These are phyloP conservation scores for Tardiomyces blankii DNA, from an alignment of 1,139 yeast species.

Conservation along the genomic window DNA sequence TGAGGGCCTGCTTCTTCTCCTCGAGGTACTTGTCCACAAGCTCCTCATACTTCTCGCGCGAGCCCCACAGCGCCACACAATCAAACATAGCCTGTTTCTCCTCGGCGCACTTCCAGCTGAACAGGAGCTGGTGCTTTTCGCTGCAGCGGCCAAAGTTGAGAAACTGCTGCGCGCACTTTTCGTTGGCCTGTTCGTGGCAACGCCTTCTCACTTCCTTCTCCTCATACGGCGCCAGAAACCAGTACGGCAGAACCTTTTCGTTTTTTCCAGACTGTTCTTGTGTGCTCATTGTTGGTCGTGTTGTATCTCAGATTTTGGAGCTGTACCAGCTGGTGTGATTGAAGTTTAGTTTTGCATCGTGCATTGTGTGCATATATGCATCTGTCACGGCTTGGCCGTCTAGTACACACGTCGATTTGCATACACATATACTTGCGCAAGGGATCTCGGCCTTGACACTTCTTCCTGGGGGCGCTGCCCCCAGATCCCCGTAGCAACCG, in stretches of 20 bases:
- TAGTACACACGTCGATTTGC: too few species aligned
- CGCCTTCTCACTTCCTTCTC: slow-evolving; percentile 71
- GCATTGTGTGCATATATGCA: too few species aligned
- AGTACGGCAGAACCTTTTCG: slow-evolving; percentile 36
- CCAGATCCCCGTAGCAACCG: too few species aligned
- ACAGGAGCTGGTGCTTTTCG: slow-evolving; percentile 39
- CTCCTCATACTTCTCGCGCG: slow-evolving; percentile 51
- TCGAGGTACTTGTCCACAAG: slow-evolving; percentile 42
- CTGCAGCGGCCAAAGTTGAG: slow-evolving; percentile 45
- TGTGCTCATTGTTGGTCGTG: too few species aligned
- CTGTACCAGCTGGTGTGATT: too few species aligned
- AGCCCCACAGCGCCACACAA: slow-evolving; percentile 60
- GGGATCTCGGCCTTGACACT: too few species aligned
- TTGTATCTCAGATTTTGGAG: too few species aligned
- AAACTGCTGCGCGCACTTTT: slow-evolving; percentile 58
- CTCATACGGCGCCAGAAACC: slow-evolving; percentile 82
- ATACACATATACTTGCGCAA: too few species aligned
- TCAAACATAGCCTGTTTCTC: slow-evolving; percentile 56
- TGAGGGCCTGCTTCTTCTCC: slow-evolving; percentile 10
- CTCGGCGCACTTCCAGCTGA: slow-evolving; percentile 44
- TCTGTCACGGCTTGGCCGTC: too few species aligned
- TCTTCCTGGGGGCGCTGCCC: too few species aligned
- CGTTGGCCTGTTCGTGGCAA: slow-evolving; percentile 67
- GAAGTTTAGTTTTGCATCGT: too few species aligned
- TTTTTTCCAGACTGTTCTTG: too few species aligned